Percentiles rank a stretch among this genome's conserved stretches.
Evolutionary conservation across 2,329 filamentous ascomycete genomes (phyloP).

Genomic region (Tolypocladium ovalisporum): DNA sequence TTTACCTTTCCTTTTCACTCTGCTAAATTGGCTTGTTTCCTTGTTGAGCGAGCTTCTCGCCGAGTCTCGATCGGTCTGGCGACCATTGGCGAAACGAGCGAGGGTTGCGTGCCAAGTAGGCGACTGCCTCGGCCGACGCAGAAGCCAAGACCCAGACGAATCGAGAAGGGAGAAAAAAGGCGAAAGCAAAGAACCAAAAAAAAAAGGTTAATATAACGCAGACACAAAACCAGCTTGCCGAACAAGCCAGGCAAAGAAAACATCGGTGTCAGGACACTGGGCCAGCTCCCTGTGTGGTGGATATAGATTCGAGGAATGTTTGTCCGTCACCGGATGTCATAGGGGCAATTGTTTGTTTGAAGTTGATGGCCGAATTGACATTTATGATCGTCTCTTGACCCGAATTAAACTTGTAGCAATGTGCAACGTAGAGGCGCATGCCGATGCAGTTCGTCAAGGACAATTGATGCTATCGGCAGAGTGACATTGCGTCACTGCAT

Average conservation of each 20-base stretch:
- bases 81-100: conserved; percentile 3
- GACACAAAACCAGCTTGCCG: conserved; percentile 1
- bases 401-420: no score
- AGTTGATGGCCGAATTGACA: conserved; percentile 1
- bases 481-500: no score
- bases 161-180: neutral
- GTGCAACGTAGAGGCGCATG: neutral
- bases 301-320: conserved; percentile 27
- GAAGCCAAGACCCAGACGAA: neutral
- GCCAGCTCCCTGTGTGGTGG: conserved; percentile 16
- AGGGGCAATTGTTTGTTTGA: conserved; percentile 2
- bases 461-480: no score
- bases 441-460: neutral
- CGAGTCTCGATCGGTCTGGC: conserved; percentile 11
- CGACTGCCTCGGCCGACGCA: neutral
- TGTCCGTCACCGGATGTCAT: conserved; percentile 30
- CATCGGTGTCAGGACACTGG: conserved; percentile 12
- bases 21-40: conserved; percentile 9
- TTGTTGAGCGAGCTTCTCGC: conserved; percentile 8
- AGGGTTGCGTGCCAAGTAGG: neutral
- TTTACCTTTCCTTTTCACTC: conserved; percentile 10
- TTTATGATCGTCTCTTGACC: neutral
- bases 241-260: conserved; percentile 12
- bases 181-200: conserved; percentile 3
- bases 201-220: conserved; percentile 7